phyloP scores from a whole-genome alignment of 495 filamentous ascomycete species.

The Neurospora sp. region DNA sequence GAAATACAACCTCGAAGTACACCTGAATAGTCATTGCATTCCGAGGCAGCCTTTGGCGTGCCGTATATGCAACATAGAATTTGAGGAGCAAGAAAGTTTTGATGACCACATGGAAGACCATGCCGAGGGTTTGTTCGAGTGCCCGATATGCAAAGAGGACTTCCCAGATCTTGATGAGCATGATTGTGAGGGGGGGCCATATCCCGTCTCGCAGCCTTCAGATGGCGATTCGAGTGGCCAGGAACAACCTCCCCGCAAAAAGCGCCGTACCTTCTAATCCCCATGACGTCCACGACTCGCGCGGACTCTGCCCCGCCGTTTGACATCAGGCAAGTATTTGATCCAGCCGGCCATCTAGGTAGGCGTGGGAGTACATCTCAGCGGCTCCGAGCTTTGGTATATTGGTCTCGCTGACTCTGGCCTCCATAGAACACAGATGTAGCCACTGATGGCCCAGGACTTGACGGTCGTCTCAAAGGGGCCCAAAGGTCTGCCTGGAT shows the following conservation, averaged over 20 bases:
- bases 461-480: neutral
- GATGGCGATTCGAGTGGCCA: neutral
- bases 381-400: neutral
- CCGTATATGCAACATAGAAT: neutral
- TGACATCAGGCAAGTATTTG: neutral
- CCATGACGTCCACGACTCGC: neutral
- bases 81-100: neutral
- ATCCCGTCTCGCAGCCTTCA: neutral
- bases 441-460: neutral
- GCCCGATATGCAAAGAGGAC: neutral
- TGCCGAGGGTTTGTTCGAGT: neutral
- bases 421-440: neutral
- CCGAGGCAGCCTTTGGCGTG: too few species aligned
- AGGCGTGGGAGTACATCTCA: neutral
- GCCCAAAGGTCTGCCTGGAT: neutral
- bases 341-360: neutral
- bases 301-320: neutral
- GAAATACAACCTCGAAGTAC: too few species aligned
- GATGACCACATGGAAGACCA: neutral
- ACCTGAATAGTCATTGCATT: too few species aligned
- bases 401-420: neutral
- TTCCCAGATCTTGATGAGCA: neutral
- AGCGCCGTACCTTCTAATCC: neutral
- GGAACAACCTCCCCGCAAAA: neutral
- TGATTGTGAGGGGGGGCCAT: neutral